Percentiles rank a stretch among this genome's conserved stretches.
phyloP scores from a whole-genome alignment of 106 monocot species.

The Dioscorea alata region DNA sequence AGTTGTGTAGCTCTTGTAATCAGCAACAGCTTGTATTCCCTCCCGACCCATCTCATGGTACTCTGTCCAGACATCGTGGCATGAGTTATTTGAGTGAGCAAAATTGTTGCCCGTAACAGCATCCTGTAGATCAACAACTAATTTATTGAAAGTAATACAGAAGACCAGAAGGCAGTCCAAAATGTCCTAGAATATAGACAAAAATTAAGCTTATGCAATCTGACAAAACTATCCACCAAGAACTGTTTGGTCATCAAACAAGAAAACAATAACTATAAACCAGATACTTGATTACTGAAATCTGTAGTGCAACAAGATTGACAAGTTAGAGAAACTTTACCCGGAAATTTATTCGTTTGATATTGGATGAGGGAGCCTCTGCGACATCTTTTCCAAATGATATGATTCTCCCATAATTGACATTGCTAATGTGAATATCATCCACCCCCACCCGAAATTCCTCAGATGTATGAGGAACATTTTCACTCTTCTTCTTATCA shows the following conservation, averaged over 20 bases:
- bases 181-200: no score
- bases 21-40: conserved; percentile 33
- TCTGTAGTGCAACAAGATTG: not conserved
- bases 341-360: conserved; percentile 69
- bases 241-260: no score
- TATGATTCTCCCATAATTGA: conserved; percentile 83
- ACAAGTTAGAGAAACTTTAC: conserved; percentile 25
- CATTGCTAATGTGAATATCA: conserved; percentile 13
- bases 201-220: no score
- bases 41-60: conserved; percentile 29
- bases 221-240: no score
- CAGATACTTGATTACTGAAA: not conserved
- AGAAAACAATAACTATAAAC: not conserved
- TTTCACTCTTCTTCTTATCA: conserved; percentile 40
- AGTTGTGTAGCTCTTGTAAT: conserved; percentile 33
- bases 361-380: conserved; percentile 48
- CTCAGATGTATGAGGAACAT: conserved; percentile 30
- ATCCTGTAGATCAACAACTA: conserved; percentile 3
- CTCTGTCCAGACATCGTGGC: conserved; percentile 29
- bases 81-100: conserved; percentile 8
- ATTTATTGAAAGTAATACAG: no score
- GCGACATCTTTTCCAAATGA: conserved; percentile 90
- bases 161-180: no score
- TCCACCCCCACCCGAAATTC: conserved; percentile 21
- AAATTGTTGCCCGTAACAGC: conserved; percentile 8